Conservation (phyloP, 805 yeast species). For the Priceomyces medius region DNA sequence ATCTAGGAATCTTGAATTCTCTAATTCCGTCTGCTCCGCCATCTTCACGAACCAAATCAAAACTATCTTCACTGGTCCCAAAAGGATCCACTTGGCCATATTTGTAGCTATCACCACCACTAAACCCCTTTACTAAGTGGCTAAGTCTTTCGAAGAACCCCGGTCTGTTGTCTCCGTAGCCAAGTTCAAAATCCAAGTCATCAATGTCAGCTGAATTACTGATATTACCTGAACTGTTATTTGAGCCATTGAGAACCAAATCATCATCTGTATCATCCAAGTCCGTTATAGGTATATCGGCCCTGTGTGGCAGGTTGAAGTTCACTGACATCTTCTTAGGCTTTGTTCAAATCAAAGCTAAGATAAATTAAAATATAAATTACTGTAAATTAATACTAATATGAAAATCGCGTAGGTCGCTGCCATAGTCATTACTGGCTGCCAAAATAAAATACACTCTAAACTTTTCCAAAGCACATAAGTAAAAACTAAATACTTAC, state of each 20-base stretch:
- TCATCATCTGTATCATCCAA: constrained; percentile 47
- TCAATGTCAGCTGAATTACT: constrained; percentile 16
- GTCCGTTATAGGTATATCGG: constrained; percentile 57
- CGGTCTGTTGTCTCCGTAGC: background rate
- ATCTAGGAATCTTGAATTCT: constrained; percentile 23
- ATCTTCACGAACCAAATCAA: constrained; percentile 24
- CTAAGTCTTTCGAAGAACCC: background rate
- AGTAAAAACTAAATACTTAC: no score
- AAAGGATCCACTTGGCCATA: background rate
- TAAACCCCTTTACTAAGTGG: background rate
- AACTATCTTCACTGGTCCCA: constrained; percentile 6
- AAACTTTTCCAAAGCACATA: background rate
- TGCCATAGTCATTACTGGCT: background rate
- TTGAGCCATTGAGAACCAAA: constrained; percentile 21
- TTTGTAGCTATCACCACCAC: background rate
- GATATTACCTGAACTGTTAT: background rate
- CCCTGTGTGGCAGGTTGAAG: constrained; percentile 30
- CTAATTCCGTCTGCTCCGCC: constrained; percentile 13
- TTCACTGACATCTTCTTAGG: constrained; percentile 18
- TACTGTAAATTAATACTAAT: no score
- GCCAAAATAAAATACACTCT: background rate
- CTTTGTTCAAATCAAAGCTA: no score
- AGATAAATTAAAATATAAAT: no score
- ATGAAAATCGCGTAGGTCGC: background rate
- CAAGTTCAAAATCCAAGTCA: constrained; percentile 23